Evolutionary conservation across 305 asterid genomes (phyloP), one percentile per base, ranked within the genome.

Genomic region (Andrographis paniculata): DNA sequence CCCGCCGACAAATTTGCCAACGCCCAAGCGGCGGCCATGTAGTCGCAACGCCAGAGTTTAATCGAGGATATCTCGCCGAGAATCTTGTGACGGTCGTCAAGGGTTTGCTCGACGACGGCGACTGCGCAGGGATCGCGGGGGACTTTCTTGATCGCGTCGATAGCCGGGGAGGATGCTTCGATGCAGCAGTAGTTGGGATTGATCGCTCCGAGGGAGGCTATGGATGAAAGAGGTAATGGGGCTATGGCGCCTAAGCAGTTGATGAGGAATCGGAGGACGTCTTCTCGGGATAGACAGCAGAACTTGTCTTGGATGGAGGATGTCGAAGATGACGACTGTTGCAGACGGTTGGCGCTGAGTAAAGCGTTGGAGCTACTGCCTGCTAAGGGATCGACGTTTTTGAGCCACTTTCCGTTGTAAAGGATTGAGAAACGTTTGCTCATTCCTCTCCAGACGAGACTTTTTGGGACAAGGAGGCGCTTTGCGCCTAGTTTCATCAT

Each of bases 171-270:
- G 51, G 95, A 73, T 27, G 93, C 73, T 41, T 78, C 85, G 17
- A 85, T 66, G 62, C 58, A 72, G 55, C 65, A 58, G 66, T 79
- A 89, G 73, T 73, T 71, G 18, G 82, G 76, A 61, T 78, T 82
- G 62, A 89, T 68, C 39, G 79, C 84, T 58, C 73, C 78, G 1
- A 89, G 72, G 58, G 84, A 72, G 44, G 89, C 64, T 15, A 89
- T 78, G n/a, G 98, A 69, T 38, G 93, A 74, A 15, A 89, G 95
- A 21, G 98, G 96, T 19, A 86, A 23, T 45, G 98, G 98, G 50
- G 98, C 98, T 22, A 89, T 75, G 56, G 96, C 98, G 17, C 98
- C 98, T 16, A 89, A 87, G 73, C 96, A 89, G 31, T 94, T 87
- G 21, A 86, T 86, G 52, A 89, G 72, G 73, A 89, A 89, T 14